These are phyloP conservation scores for Alectoria sarmentosa DNA, from an alignment of 495 filamentous ascomycete species.

Conservation along the genomic window DNA sequence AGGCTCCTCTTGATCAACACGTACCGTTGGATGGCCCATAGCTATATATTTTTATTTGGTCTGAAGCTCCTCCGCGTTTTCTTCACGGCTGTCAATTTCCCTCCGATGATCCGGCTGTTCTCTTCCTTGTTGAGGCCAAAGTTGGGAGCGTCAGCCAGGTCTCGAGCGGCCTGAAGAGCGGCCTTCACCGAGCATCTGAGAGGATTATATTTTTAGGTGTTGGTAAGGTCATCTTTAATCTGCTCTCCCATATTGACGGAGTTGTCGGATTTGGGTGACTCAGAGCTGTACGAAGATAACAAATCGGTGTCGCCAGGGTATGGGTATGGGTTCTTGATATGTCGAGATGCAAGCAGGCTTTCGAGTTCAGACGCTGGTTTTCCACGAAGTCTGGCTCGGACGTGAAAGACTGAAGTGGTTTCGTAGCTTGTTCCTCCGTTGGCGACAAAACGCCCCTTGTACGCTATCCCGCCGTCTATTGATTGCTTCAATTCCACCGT, in stretches of 20 bases:
- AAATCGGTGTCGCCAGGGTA: background rate
- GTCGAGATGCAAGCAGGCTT: background rate
- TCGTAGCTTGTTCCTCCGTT: conserved; percentile 6
- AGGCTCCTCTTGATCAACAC: too few relatives aligned
- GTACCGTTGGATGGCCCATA: too few relatives aligned
- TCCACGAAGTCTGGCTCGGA: background rate
- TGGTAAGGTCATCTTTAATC: background rate
- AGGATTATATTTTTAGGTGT: background rate
- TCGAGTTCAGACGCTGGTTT: background rate
- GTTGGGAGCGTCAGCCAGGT: background rate
- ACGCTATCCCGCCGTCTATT: background rate
- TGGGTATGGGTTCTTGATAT: background rate
- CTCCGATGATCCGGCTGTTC: background rate
- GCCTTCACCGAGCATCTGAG: background rate
- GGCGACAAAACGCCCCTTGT: background rate
- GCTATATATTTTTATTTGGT: background rate
- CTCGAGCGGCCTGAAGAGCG: background rate
- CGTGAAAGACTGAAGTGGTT: conserved; percentile 3
- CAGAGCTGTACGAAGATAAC: background rate
- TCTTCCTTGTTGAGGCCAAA: background rate
- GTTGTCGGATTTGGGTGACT: background rate
- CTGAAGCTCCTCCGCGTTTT: background rate
- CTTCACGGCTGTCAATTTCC: background rate
- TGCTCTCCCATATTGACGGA: background rate
- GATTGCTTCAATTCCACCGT: background rate